Conservation (phyloP, 2,329 filamentous ascomycete species). For the Juglanconis oblonga region DNA sequence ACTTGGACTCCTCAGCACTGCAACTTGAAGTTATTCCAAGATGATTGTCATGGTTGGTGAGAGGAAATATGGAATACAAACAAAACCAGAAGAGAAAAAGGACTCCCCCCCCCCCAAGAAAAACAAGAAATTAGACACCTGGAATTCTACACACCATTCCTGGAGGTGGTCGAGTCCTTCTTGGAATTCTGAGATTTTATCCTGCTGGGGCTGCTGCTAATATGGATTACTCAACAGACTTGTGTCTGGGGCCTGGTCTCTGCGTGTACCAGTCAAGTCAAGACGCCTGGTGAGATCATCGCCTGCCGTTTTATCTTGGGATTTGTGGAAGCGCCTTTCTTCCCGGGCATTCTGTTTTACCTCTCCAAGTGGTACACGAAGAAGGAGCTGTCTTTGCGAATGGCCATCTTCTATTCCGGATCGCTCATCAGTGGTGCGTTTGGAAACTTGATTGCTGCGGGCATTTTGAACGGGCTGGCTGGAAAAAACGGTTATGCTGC, state of each 20-base stretch:
- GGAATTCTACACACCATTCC: too few species aligned
- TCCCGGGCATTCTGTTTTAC: slow-evolving; percentile 31
- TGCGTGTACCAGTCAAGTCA: slow-evolving; percentile 30
- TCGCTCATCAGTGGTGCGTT: slow-evolving; percentile 16
- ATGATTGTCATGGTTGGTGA: too few species aligned
- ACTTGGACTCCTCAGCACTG: background rate
- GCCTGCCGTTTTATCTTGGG: slow-evolving; percentile 36
- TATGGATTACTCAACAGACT: background rate
- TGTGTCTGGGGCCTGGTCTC: slow-evolving; percentile 20
- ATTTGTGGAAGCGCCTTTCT: slow-evolving; percentile 38
- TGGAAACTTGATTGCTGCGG: slow-evolving; percentile 16
- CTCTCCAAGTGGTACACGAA: slow-evolving; percentile 19
- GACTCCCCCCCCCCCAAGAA: too few species aligned
- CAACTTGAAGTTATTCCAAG: background rate
- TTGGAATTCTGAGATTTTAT: background rate
- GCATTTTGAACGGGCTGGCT: slow-evolving; percentile 12
- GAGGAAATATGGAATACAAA: too few species aligned
- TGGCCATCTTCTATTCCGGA: slow-evolving; percentile 18
- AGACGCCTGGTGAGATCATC: slow-evolving; percentile 31
- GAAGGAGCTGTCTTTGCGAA: slow-evolving; percentile 13
- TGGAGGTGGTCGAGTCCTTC: background rate
- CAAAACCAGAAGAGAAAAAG: too few species aligned
- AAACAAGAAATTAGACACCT: too few species aligned
- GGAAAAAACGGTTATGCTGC: slow-evolving; percentile 8
- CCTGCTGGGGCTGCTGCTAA: background rate